Conservation (phyloP, 805 yeast genomes). For the Candida stauntonica region DNA sequence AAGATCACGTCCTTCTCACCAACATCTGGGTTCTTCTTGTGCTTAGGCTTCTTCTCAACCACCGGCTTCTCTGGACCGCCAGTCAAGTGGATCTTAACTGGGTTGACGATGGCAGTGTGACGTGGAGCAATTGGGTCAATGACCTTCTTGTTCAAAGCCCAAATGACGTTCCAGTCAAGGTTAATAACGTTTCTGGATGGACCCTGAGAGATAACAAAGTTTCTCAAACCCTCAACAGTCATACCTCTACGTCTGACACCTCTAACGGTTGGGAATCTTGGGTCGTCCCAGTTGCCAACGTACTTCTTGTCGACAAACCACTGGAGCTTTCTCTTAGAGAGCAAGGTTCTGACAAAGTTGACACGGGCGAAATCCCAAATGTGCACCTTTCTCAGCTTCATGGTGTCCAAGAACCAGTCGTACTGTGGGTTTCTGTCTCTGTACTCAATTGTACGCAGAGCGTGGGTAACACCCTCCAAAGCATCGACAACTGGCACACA, state of each 20-base stretch:
- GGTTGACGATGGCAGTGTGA: slow-evolving; percentile 77
- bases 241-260: slow-evolving; percentile 99
- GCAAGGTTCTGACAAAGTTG: slow-evolving; percentile 90
- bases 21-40: slow-evolving; percentile 90
- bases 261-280: slow-evolving; percentile 98
- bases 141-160: slow-evolving; percentile 97
- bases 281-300: slow-evolving; percentile 95
- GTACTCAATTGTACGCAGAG: slow-evolving; percentile 96
- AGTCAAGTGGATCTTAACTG: slow-evolving; percentile 62
- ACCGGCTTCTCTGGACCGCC: slow-evolving; percentile 64
- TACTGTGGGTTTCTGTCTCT: slow-evolving; percentile 98
- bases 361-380: slow-evolving; percentile 98
- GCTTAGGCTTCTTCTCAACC: slow-evolving; percentile 79
- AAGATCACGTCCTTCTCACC: slow-evolving; percentile 79
- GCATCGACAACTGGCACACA: slow-evolving; percentile 97
- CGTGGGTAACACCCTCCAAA: slow-evolving; percentile 95
- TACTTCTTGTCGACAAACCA: slow-evolving; percentile 95
- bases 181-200: slow-evolving; percentile 96
- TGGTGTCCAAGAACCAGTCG: slow-evolving; percentile 87
- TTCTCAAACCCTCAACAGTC: slow-evolving; percentile 96
- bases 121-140: slow-evolving; percentile 98
- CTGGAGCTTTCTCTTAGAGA: slow-evolving; percentile 96
- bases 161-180: slow-evolving; percentile 94
- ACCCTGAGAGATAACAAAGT: slow-evolving; percentile 92
- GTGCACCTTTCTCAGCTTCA: slow-evolving; percentile 84